phyloP scores from a whole-genome alignment of 1,284 basidiomycete genomes.

The Tilletia caries region DNA sequence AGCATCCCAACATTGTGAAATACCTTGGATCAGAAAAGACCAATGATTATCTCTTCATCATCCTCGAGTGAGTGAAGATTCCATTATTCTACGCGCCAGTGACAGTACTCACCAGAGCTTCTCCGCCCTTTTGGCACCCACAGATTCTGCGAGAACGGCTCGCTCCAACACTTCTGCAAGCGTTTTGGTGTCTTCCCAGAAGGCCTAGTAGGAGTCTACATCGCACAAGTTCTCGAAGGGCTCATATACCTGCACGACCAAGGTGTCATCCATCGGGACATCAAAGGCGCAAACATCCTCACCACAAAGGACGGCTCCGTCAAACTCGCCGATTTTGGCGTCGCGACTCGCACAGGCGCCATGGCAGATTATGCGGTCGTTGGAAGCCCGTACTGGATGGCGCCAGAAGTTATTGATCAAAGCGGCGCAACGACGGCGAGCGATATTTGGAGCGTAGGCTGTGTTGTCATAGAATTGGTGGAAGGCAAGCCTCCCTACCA shows the following conservation, averaged over 20 bases:
- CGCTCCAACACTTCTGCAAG: constrained; percentile 88
- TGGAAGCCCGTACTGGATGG: constrained; percentile 52
- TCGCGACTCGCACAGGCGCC: constrained; percentile 31
- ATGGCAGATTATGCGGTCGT: constrained; percentile 56
- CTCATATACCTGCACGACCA: constrained; percentile 48
- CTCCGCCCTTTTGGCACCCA: constrained; percentile 13
- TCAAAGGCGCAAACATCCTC: constrained; percentile 60
- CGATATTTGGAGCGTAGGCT: constrained; percentile 94
- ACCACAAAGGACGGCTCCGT: constrained; percentile 63
- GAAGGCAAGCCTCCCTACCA: constrained; percentile 96
- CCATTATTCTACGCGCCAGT: constrained; percentile 2
- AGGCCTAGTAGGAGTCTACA: constrained; percentile 89
- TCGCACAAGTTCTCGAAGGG: constrained; percentile 69
- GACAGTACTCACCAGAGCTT: neutral
- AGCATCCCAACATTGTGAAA: constrained; percentile 87
- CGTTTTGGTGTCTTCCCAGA: constrained; percentile 98
- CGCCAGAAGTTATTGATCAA: constrained; percentile 60
- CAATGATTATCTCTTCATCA: constrained; percentile 88
- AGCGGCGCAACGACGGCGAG: constrained; percentile 92
- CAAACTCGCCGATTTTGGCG: constrained; percentile 35
- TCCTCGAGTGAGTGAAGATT: constrained; percentile 69
- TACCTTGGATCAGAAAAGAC: constrained; percentile 98
- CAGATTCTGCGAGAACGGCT: constrained; percentile 96
- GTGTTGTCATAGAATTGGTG: constrained; percentile 90
- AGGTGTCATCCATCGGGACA: constrained; percentile 46